Evolutionary conservation across 495 filamentous ascomycete species (phyloP).

Genomic region (Bryoglossum gracile): DNA sequence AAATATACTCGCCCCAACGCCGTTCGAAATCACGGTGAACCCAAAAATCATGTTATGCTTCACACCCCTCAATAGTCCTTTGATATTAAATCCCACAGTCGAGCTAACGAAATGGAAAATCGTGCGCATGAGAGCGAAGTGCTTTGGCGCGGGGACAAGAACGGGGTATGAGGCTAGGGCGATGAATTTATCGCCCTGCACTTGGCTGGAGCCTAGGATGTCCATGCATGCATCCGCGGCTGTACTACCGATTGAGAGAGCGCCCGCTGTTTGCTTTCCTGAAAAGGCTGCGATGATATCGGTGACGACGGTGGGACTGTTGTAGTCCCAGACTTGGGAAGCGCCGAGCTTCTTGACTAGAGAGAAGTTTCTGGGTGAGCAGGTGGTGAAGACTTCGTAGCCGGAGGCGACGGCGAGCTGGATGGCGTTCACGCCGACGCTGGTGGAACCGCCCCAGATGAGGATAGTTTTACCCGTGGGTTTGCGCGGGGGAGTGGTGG

Average conservation of each 20-base stretch:
- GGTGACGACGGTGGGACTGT: background rate
- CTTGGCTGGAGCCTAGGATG: background rate
- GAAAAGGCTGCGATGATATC: constrained; percentile 6
- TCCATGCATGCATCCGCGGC: constrained; percentile 1
- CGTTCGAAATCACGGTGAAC: constrained; percentile 1
- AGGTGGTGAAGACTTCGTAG: constrained; percentile 32
- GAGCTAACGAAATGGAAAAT: background rate
- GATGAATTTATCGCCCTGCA: constrained; percentile 1
- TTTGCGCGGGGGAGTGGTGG: background rate
- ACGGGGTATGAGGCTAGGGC: background rate
- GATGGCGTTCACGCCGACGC: constrained; percentile 30
- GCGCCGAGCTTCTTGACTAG: constrained; percentile 34
- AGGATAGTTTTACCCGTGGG: constrained; percentile 7
- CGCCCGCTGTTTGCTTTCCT: constrained; percentile 2
- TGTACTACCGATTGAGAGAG: background rate
- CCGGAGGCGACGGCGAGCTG: constrained; percentile 32
- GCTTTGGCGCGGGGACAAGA: constrained; percentile 2
- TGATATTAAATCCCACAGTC: background rate
- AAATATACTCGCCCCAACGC: constrained; percentile 2
- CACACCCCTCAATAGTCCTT: constrained; percentile 8
- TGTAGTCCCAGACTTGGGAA: constrained; percentile 10
- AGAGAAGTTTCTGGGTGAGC: constrained; percentile 28
- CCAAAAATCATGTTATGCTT: constrained; percentile 1
- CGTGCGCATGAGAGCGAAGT: background rate
- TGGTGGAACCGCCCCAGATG: constrained; percentile 14